A percentile compares a stretch with the other conserved stretches of the same genome.
phyloP scores from a whole-genome alignment of 139 green algal genomes.

The Klebsormidium nitens region DNA sequence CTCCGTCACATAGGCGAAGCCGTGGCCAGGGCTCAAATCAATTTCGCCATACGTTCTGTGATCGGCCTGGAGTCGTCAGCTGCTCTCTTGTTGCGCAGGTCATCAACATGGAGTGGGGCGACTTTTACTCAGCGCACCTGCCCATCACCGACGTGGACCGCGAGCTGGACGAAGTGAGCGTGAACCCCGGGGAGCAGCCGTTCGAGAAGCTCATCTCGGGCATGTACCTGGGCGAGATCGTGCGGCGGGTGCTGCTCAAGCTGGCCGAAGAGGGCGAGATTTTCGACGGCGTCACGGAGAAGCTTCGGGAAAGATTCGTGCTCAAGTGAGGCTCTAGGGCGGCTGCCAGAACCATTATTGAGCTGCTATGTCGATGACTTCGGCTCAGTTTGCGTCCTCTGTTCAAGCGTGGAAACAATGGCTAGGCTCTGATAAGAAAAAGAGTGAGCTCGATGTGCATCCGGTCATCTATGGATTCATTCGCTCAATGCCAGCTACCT shows the following conservation, averaged over 20 bases:
- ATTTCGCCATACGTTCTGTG: background rate
- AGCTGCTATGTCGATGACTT: too few relatives aligned
- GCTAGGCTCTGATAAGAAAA: too few relatives aligned
- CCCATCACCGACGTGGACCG: slow-evolving; percentile 23
- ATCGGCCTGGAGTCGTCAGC: background rate
- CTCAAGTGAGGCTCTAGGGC: too few relatives aligned
- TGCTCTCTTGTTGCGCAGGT: slow-evolving; percentile 31
- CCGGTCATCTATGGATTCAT: too few relatives aligned
- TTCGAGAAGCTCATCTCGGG: slow-evolving; percentile 89
- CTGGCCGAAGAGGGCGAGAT: slow-evolving; percentile 44
- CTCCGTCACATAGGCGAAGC: background rate
- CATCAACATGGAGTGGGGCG: slow-evolving; percentile 80
- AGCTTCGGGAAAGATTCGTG: too few relatives aligned
- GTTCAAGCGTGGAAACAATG: too few relatives aligned
- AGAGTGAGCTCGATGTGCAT: too few relatives aligned
- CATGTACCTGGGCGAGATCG: slow-evolving; percentile 83
- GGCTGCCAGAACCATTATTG: too few relatives aligned
- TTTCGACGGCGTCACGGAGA: slow-evolving; percentile 37
- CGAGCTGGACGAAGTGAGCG: slow-evolving; percentile 19
- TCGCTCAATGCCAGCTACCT: too few relatives aligned
- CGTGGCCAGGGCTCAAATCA: background rate
- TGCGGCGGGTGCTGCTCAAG: slow-evolving; percentile 62
- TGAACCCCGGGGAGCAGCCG: slow-evolving; percentile 37
- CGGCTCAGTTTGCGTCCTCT: too few relatives aligned
- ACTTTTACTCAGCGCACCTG: slow-evolving; percentile 48